These are phyloP conservation scores for Leccinum pallidistipes DNA, from an alignment of 1,284 basidiomycete genomes.

Conservation along the genomic window DNA sequence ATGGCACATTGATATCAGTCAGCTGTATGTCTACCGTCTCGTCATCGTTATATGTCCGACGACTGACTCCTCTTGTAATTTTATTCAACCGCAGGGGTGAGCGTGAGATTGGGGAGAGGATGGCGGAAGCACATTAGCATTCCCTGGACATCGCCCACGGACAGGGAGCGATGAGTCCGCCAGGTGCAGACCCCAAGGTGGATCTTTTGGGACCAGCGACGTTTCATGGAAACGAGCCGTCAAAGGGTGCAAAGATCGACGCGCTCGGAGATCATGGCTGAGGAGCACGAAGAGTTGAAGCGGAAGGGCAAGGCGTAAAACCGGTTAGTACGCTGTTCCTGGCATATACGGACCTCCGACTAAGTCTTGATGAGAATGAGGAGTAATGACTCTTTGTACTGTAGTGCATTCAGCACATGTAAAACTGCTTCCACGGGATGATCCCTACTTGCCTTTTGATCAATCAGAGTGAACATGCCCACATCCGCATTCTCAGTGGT, in stretches of 20 bases:
- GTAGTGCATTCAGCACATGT: neutral
- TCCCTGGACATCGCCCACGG: conserved; percentile 26
- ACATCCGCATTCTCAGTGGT: neutral
- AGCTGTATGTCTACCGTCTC: conserved; percentile 34
- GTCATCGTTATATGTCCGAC: neutral
- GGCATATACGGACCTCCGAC: neutral
- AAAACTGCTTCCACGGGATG: neutral
- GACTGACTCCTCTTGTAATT: neutral
- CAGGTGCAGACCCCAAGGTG: conserved; percentile 26
- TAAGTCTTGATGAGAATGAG: neutral
- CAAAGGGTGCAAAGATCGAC: conserved; percentile 60
- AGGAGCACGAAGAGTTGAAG: conserved; percentile 49
- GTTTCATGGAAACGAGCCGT: conserved; percentile 59
- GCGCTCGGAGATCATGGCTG: conserved; percentile 47
- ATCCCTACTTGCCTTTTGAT: neutral
- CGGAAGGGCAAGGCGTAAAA: conserved; percentile 46
- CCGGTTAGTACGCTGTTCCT: neutral
- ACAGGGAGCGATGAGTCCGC: conserved; percentile 24
- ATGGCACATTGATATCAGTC: conserved; percentile 39
- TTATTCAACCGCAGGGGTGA: conserved; percentile 36
- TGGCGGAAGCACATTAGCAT: conserved; percentile 37
- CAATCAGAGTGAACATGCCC: neutral
- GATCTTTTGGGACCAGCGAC: conserved; percentile 47
- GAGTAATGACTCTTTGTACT: conserved; percentile 3
- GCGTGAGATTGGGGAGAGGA: conserved; percentile 40